Evolutionary conservation across 2,329 filamentous ascomycete genomes (phyloP).

Genomic region (Xenoacremonium recifei): DNA sequence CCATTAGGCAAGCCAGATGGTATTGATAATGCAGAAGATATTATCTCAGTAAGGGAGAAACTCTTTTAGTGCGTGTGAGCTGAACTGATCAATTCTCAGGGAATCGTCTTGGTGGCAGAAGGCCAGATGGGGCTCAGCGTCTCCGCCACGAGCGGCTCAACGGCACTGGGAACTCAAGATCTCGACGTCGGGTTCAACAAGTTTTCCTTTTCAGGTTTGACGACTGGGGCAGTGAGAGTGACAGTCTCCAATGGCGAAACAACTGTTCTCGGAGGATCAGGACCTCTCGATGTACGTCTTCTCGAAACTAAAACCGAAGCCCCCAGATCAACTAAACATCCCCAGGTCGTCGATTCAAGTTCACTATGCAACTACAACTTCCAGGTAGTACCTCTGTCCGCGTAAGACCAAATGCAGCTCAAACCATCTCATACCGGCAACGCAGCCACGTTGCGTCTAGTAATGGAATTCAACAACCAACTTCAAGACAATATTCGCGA

Average conservation of each 20-base stretch:
- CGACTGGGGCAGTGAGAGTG: background rate
- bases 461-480: no score
- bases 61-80: background rate
- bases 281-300: slow-evolving; percentile 2
- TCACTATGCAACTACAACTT: slow-evolving; percentile 9
- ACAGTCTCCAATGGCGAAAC: background rate
- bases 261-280: background rate
- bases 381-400: no score
- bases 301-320: background rate
- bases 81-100: background rate
- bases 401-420: no score
- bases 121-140: slow-evolving; percentile 3
- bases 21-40: slow-evolving; percentile 1
- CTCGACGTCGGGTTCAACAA: slow-evolving; percentile 4
- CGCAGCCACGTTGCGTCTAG: no score
- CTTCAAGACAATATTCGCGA: no score
- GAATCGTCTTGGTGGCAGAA: slow-evolving; percentile 2
- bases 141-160: background rate
- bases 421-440: no score
- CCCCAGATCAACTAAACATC: background rate
- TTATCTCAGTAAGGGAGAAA: background rate
- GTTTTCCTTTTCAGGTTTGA: slow-evolving; percentile 2
- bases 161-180: background rate
- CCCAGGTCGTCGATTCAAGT: slow-evolving; percentile 2
- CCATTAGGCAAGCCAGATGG: slow-evolving; percentile 3